Evolutionary conservation across 371 early-diverging fungal species (phyloP).

Genomic region (Zychaea mexicana): DNA sequence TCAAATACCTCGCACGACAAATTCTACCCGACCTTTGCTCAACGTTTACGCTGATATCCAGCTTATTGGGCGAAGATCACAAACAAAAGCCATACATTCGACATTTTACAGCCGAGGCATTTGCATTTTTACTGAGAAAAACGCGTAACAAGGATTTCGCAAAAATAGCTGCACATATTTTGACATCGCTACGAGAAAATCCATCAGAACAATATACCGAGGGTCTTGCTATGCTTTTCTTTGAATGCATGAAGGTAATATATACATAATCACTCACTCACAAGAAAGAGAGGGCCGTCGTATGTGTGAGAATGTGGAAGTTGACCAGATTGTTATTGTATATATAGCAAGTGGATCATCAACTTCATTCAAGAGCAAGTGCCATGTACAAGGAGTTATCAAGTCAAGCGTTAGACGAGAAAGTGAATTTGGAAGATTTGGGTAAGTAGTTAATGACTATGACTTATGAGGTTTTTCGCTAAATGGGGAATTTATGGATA

Average conservation of each 20-base stretch:
- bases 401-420: conserved; percentile 28
- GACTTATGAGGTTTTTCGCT: no score
- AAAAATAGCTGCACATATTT: conserved; percentile 57
- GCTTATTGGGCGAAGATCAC: conserved; percentile 50
- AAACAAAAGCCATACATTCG: conserved; percentile 77
- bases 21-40: conserved; percentile 68
- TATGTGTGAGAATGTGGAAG: background rate
- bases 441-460: conserved; percentile 15
- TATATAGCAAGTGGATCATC: conserved; percentile 54
- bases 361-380: conserved; percentile 60
- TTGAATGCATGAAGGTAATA: conserved; percentile 76
- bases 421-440: conserved; percentile 28
- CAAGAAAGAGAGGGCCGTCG: background rate
- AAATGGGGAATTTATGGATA: no score
- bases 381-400: conserved; percentile 54
- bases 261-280: background rate
- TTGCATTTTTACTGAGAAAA: conserved; percentile 88
- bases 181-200: conserved; percentile 54
- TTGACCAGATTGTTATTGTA: background rate
- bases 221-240: conserved; percentile 78
- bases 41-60: conserved; percentile 49
- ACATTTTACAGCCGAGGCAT: conserved; percentile 89
- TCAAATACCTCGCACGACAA: conserved; percentile 82
- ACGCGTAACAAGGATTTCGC: conserved; percentile 60
- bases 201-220: conserved; percentile 63